Evolutionary conservation across 176 grass and related monocot species (phyloP).

Genomic region (Canna indica): DNA sequence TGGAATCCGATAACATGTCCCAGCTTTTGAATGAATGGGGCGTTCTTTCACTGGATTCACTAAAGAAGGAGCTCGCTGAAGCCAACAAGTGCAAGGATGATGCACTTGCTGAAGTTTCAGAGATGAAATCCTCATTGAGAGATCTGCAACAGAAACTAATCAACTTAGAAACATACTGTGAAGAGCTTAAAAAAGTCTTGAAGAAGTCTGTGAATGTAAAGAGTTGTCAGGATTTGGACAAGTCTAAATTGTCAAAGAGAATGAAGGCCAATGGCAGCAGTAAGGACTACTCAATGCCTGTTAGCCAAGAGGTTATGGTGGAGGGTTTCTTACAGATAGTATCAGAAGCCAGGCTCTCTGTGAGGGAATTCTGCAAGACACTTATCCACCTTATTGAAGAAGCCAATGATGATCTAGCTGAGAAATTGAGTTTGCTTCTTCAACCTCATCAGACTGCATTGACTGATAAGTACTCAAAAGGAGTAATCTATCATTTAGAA

Average conservation of each 20-base stretch:
- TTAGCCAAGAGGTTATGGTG: slow-evolving; percentile 91
- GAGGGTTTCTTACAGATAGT: slow-evolving; percentile 95
- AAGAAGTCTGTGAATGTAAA: slow-evolving; percentile 50
- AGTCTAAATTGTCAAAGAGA: slow-evolving; percentile 52
- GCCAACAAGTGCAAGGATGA: slow-evolving; percentile 74
- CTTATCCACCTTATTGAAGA: slow-evolving; percentile 73
- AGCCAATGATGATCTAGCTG: slow-evolving; percentile 42
- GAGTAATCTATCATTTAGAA: slow-evolving; percentile 69
- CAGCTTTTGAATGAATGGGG: slow-evolving; percentile 85
- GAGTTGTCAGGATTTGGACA: slow-evolving; percentile 28
- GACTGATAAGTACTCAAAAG: slow-evolving; percentile 40
- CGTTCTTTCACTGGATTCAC: slow-evolving; percentile 63
- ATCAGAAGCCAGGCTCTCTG: slow-evolving; percentile 82
- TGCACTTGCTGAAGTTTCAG: slow-evolving; percentile 61
- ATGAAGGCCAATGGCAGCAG: slow-evolving; percentile 34
- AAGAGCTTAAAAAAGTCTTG: slow-evolving; percentile 76
- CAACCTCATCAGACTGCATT: slow-evolving; percentile 43
- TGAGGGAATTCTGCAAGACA: slow-evolving; percentile 92
- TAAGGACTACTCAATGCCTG: slow-evolving; percentile 55
- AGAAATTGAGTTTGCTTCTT: slow-evolving; percentile 64
- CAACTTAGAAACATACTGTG: slow-evolving; percentile 64
- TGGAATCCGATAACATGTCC: slow-evolving; percentile 70
- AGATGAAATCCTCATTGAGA: slow-evolving; percentile 63
- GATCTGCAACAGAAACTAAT: slow-evolving; percentile 65
- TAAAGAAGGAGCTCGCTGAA: slow-evolving; percentile 79